Evolutionary conservation across 2,329 filamentous ascomycete genomes (phyloP).

Genomic region (Alternaria burnsii): DNA sequence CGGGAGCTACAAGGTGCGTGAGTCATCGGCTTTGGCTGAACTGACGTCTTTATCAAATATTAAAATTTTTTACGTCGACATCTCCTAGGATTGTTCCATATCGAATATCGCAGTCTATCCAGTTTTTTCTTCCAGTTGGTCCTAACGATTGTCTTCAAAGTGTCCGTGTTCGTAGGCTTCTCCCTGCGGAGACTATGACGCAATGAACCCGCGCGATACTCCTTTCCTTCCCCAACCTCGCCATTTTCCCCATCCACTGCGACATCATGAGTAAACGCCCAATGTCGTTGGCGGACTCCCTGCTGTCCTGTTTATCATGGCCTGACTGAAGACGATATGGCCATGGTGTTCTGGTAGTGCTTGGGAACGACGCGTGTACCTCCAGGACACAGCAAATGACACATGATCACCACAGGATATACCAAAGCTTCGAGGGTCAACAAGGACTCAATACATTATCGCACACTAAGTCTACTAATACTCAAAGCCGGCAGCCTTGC

Average conservation of each 20-base stretch:
- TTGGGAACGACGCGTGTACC: not conserved
- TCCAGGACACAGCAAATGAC: not conserved
- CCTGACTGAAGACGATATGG: not conserved
- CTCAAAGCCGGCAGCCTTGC: slow-evolving; percentile 24
- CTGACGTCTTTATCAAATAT: not conserved
- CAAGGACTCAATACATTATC: not conserved
- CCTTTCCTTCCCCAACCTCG: not conserved
- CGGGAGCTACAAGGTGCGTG: not conserved
- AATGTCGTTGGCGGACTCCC: no score
- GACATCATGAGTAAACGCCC: not conserved
- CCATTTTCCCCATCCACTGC: not conserved
- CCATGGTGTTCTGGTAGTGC: not conserved
- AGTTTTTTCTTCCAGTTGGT: not conserved
- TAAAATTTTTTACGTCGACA: not conserved
- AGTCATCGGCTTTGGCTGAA: not conserved
- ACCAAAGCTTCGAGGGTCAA: not conserved
- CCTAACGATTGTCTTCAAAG: not conserved
- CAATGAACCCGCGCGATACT: not conserved
- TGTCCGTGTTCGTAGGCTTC: not conserved
- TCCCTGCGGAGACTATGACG: not conserved
- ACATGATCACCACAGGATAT: not conserved
- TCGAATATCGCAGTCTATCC: no score
- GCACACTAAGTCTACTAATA: slow-evolving; percentile 16
- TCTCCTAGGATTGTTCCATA: not conserved
- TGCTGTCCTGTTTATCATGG: not conserved